Base-by-base conservation (phyloP, 495 filamentous ascomycete species). In the Talaromyces borbonicus region DNA sequence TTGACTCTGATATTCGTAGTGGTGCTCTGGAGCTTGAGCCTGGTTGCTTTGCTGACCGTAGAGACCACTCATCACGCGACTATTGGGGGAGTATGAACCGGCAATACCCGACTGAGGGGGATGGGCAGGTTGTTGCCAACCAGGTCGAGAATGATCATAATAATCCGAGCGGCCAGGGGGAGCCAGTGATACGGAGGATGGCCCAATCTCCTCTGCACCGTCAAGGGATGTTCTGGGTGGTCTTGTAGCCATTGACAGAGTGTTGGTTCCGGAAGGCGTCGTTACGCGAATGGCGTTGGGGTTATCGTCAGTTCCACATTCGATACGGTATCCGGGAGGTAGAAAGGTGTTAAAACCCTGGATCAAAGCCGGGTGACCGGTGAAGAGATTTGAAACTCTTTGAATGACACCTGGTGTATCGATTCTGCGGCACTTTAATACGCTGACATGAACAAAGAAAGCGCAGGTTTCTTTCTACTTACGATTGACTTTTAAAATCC, bases 321-420 rank as follows among this genome's bases (percentile, higher is more conserved):
- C 93, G 48, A 99, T 99, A 24, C 90, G 80, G 59, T 97, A 99
- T 3, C 93, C 93, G 4, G 93, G 93, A 3, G 93, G 93, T 7
- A 99, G 71, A 56, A 99, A 99, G 0, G 93, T 99, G 54, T 99
- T 99, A 65, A 99, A 99, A 0, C 93, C 93, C 58, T 96, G 92
- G 31, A 99, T 97, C 2, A 99, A 77, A 53, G 87, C 90, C 11
- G 93, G 93, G 60, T 99, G 89, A 3, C 93, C 93, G 25, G 88
- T 88, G 58, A 99, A 99, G 12, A 99, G 76, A n/a, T 84, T 85
- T 1, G 90, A 96, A 31, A 99, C 93, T 29, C 93, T 81, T 53
- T 92, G 90, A 53, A 99, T 99, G 6, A 99, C 93, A 9, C 93
- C 93, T 2, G 93, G 93, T 0, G 93, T 99, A 59, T 99, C 90